Conservation (phyloP, 352 stramenopile species). For the Phytophthora niederhauseri region DNA sequence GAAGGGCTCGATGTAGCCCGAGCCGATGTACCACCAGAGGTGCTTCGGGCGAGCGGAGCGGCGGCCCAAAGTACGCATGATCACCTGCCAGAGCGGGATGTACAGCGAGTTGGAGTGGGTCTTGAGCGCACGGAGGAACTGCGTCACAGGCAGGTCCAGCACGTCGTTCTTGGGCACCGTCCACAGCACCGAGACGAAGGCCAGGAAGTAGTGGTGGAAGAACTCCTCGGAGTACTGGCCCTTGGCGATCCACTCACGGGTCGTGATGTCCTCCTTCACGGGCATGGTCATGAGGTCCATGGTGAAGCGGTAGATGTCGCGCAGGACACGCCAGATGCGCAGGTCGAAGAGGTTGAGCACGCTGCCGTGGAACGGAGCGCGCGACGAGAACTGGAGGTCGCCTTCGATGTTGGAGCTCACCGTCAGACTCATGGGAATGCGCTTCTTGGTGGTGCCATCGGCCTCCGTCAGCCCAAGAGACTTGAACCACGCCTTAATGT, state of each 20-base stretch:
- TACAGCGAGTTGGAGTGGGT: constrained; percentile 89
- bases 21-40: constrained; percentile 88
- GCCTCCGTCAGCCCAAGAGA: constrained; percentile 82
- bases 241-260: constrained; percentile 75
- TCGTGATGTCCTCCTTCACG: constrained; percentile 76
- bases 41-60: constrained; percentile 83
- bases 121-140: constrained; percentile 89
- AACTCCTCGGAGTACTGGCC: constrained; percentile 84
- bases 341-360: constrained; percentile 72
- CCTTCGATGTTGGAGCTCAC: constrained; percentile 81
- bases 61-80: constrained; percentile 70
- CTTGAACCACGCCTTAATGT: constrained; percentile 92
- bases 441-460: constrained; percentile 84
- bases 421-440: constrained; percentile 88
- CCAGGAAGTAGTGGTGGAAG: constrained; percentile 89
- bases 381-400: constrained; percentile 89
- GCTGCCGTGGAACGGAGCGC: constrained; percentile 69
- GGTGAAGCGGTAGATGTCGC: constrained; percentile 89
- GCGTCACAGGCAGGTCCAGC: constrained; percentile 78
- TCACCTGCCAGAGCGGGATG: constrained; percentile 87
- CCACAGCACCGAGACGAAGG: constrained; percentile 88
- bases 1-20: constrained; percentile 86
- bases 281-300: constrained; percentile 88
- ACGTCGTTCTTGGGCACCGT: constrained; percentile 87
- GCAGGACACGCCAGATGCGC: constrained; percentile 83